These are phyloP conservation scores for Puya raimondii DNA, from an alignment of 176 grass and related monocot species.

Conservation along the genomic window DNA sequence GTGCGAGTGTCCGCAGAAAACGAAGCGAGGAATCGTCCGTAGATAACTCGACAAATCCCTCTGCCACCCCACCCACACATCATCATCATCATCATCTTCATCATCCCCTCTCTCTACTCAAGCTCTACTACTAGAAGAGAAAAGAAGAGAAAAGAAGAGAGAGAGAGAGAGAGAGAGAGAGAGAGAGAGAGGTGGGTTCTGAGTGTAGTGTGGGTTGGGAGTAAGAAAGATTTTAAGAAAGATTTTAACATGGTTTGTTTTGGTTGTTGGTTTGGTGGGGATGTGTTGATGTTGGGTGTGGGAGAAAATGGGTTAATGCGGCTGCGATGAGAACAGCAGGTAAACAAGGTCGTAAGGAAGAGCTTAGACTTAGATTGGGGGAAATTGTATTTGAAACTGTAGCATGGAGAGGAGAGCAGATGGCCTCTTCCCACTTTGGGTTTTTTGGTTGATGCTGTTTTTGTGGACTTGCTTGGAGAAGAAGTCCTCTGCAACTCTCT, in stretches of 20 bases:
- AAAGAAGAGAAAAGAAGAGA: not conserved
- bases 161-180: not conserved
- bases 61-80: not conserved
- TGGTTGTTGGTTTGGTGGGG: too few relatives aligned
- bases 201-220: not conserved
- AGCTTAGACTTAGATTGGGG: not conserved
- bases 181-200: not conserved
- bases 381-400: not conserved
- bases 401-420: not conserved
- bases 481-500: slow-evolving; percentile 22
- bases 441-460: not conserved
- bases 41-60: not conserved
- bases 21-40: not conserved
- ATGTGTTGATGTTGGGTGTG: too few relatives aligned
- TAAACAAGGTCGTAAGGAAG: too few relatives aligned
- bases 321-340: too few relatives aligned
- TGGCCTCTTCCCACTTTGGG: not conserved
- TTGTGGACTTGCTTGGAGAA: slow-evolving; percentile 1
- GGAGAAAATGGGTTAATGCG: too few relatives aligned
- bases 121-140: not conserved
- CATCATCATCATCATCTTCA: not conserved
- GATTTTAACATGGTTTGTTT: too few relatives aligned
- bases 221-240: not conserved
- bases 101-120: not conserved
- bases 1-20: not conserved